Evolutionary conservation across 164 flowering plant species (phyloP).

Genomic region (Buxus sempervirens): DNA sequence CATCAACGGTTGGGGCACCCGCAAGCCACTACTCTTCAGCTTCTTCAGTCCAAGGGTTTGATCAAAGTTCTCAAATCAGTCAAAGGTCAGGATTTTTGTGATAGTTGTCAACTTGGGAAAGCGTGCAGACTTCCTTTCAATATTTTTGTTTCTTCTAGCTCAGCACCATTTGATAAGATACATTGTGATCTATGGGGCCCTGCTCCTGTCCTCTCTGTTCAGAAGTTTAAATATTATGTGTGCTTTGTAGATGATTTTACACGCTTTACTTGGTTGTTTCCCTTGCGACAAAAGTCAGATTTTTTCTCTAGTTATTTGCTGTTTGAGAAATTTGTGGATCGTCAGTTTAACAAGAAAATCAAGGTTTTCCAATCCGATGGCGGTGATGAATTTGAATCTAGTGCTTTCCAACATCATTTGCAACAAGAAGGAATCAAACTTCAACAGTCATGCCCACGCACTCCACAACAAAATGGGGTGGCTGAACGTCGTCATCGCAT

Average conservation of each 20-base stretch:
- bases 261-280: background rate
- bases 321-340: background rate
- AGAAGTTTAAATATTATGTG: background rate
- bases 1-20: background rate
- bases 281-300: background rate
- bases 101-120: background rate
- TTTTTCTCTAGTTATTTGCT: background rate
- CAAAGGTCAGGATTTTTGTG: background rate
- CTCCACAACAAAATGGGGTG: background rate
- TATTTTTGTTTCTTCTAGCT: background rate
- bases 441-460: background rate
- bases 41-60: background rate
- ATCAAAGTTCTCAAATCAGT: background rate
- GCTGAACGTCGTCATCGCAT: background rate
- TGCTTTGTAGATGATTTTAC: background rate
- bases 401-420: background rate
- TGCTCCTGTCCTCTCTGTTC: background rate
- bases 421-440: background rate
- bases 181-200: constrained; percentile 12
- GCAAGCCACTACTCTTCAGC: background rate
- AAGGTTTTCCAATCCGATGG: background rate
- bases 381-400: background rate
- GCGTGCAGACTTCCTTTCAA: background rate
- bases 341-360: no score
- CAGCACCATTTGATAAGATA: background rate